Evolutionary conservation across 1,284 basidiomycete species (phyloP).

Genomic region (Mycocalia duriaeana): DNA sequence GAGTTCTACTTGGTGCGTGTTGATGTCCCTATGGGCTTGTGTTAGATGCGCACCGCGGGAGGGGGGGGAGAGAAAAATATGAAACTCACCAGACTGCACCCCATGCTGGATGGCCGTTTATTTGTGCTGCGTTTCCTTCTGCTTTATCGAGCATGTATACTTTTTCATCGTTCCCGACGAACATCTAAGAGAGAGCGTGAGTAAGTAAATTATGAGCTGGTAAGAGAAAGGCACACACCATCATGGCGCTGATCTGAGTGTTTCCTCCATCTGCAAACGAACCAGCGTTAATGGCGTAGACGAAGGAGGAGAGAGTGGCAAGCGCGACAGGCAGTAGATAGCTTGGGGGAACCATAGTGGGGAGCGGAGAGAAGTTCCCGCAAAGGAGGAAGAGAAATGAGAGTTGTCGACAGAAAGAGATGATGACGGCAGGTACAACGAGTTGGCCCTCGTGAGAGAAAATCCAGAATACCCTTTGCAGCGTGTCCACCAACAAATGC

Average conservation of each 20-base stretch:
- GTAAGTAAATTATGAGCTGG: background rate
- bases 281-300: constrained; percentile 29
- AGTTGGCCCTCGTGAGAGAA: too few relatives aligned
- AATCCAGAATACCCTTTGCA: too few relatives aligned
- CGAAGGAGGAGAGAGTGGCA: constrained; percentile 23
- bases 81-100: constrained; percentile 39
- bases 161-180: constrained; percentile 51
- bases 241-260: constrained; percentile 61
- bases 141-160: constrained; percentile 58
- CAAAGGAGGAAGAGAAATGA: too few relatives aligned
- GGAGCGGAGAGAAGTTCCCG: too few relatives aligned
- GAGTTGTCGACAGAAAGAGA: too few relatives aligned
- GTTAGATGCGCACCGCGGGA: background rate
- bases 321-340: background rate
- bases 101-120: constrained; percentile 54
- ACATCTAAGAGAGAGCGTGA: constrained; percentile 38
- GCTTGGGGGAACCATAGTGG: background rate
- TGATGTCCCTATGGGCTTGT: constrained; percentile 42
- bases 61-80: background rate
- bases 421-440: too few relatives aligned
- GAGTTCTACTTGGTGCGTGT: constrained; percentile 40
- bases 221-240: constrained; percentile 36
- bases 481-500: too few relatives aligned
- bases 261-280: constrained; percentile 45
- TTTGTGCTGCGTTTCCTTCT: constrained; percentile 53